These are phyloP conservation scores for Kazachstania kunashirensis DNA, from an alignment of 805 yeast species.

Conservation along the genomic window DNA sequence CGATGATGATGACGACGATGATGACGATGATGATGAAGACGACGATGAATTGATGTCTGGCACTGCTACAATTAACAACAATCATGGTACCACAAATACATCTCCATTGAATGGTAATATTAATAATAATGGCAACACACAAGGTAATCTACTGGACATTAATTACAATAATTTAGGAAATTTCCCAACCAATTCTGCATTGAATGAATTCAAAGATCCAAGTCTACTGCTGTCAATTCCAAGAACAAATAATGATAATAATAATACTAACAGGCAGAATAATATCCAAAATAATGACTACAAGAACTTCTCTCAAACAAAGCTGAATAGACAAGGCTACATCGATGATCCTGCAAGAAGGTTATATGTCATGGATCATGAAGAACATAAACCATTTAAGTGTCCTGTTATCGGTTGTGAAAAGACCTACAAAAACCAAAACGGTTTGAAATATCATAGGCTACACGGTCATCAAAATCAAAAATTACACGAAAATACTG, in stretches of 20 bases:
- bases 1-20: slow-evolving; percentile 21
- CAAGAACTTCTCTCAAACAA: background rate
- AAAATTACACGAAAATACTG: slow-evolving; percentile 78
- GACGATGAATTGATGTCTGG: slow-evolving; percentile 14
- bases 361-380: slow-evolving; percentile 81
- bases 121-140: background rate
- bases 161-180: background rate
- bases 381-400: slow-evolving; percentile 88
- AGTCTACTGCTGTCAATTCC: background rate
- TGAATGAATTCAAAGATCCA: background rate
- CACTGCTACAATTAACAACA: background rate
- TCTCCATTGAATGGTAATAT: slow-evolving; percentile 1
- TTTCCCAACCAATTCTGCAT: background rate
- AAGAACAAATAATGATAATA: background rate
- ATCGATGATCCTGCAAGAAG: slow-evolving; percentile 97
- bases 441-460: slow-evolving; percentile 92
- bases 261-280: background rate
- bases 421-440: slow-evolving; percentile 93
- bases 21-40: slow-evolving; percentile 27
- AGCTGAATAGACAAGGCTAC: slow-evolving; percentile 44
- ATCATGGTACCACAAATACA: background rate
- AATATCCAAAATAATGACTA: background rate
- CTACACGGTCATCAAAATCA: slow-evolving; percentile 96
- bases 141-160: background rate
- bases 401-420: slow-evolving; percentile 99